phyloP scores from a whole-genome alignment of 2,329 filamentous ascomycete genomes.

The Stemphylium beticola region DNA sequence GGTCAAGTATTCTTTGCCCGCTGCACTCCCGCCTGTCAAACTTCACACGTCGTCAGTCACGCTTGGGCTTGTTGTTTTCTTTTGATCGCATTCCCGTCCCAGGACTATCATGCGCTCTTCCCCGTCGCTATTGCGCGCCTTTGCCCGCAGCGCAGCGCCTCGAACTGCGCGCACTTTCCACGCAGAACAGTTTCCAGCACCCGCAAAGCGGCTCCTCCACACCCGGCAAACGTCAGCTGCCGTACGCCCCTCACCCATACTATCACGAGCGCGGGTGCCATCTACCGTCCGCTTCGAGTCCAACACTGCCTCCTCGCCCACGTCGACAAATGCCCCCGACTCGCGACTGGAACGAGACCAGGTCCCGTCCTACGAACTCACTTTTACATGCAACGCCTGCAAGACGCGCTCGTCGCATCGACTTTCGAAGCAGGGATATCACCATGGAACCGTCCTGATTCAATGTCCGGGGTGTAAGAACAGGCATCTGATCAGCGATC shows the following conservation, averaged over 20 bases:
- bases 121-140: conserved; percentile 30
- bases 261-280: conserved; percentile 17
- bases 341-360: conserved; percentile 48
- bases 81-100: background rate
- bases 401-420: conserved; percentile 78
- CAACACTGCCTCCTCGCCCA: conserved; percentile 27
- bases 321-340: conserved; percentile 39
- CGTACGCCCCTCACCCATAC: conserved; percentile 23
- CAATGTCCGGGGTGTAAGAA: conserved; percentile 86
- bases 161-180: conserved; percentile 18
- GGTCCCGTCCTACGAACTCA: conserved; percentile 79
- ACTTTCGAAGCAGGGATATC: conserved; percentile 93
- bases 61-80: background rate
- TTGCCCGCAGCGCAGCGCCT: conserved; percentile 26
- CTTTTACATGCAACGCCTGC: conserved; percentile 93
- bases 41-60: background rate
- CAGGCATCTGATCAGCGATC: conserved; percentile 89
- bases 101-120: conserved; percentile 33
- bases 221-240: conserved; percentile 36
- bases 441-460: conserved; percentile 86
- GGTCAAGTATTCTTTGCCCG: conserved; percentile 14
- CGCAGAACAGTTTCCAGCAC: conserved; percentile 32
- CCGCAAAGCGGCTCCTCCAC: conserved; percentile 33
- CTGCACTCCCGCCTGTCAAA: background rate
- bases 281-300: conserved; percentile 35